Conservation (phyloP, 2,329 filamentous ascomycete genomes). For the Chaetomiaceae sp. region DNA sequence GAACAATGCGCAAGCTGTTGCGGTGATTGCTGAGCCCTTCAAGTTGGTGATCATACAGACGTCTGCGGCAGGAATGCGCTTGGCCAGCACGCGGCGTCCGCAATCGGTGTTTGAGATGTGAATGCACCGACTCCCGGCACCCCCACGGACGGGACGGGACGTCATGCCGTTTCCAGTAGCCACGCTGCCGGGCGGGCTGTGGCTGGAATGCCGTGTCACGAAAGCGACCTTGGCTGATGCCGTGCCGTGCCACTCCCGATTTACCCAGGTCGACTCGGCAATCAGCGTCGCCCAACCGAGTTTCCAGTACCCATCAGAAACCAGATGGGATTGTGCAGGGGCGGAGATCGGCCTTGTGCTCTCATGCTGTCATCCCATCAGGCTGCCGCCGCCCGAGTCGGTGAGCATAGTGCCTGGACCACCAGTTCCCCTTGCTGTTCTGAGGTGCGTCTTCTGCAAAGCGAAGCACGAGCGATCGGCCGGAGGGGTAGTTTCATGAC, state of each 20-base stretch:
- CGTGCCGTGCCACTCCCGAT: not conserved
- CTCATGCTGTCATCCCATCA: not conserved
- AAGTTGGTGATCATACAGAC: conserved; percentile 23
- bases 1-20: conserved; percentile 11
- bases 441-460: too few species aligned
- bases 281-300: conserved; percentile 6
- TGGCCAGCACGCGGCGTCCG: not conserved
- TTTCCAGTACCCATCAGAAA: conserved; percentile 11
- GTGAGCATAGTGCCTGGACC: too few species aligned
- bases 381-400: too few species aligned
- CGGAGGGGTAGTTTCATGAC: too few species aligned
- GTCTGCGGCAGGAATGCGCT: conserved; percentile 11
- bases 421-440: too few species aligned
- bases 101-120: conserved; percentile 10
- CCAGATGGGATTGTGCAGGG: conserved; percentile 14
- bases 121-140: not conserved
- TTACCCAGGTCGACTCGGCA: conserved; percentile 11
- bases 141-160: not conserved
- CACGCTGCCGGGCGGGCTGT: not conserved
- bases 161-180: not conserved
- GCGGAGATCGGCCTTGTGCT: conserved; percentile 6
- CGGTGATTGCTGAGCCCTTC: conserved; percentile 1
- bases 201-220: not conserved
- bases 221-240: conserved; percentile 5
- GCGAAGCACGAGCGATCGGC: too few species aligned